phyloP scores from a whole-genome alignment of 2,329 filamentous ascomycete species.

The Colletotrichum trifolii region DNA sequence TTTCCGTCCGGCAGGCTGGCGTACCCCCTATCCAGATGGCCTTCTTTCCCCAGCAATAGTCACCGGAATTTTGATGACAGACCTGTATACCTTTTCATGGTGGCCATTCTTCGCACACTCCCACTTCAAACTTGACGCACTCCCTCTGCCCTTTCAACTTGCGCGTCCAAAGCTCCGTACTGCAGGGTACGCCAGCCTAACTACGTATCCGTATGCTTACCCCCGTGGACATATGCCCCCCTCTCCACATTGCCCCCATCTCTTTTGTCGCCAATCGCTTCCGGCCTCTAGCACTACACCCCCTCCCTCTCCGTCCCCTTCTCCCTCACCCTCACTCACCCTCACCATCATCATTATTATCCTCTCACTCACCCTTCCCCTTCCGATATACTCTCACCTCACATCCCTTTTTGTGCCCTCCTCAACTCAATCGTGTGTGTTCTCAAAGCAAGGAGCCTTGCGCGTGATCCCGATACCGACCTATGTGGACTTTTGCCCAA shows the following conservation, averaged over 20 bases:
- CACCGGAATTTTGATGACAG: slow-evolving; percentile 29
- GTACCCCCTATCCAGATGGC: slow-evolving; percentile 8
- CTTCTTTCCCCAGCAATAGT: slow-evolving; percentile 22
- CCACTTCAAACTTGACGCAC: slow-evolving; percentile 13
- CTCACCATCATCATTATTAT: slow-evolving; percentile 18
- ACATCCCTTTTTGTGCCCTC: neutral
- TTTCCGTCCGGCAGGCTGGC: slow-evolving; percentile 30
- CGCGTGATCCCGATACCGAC: slow-evolving; percentile 27
- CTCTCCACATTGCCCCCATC: slow-evolving; percentile 4
- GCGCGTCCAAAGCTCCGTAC: slow-evolving; percentile 7
- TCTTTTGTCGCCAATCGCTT: slow-evolving; percentile 21
- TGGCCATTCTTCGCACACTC: slow-evolving; percentile 13
- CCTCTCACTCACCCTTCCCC: too few relatives aligned
- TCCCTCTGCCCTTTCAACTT: slow-evolving; percentile 18
- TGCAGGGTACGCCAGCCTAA: neutral
- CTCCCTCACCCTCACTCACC: slow-evolving; percentile 12
- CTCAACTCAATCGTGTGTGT: slow-evolving; percentile 23
- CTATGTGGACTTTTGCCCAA: neutral
- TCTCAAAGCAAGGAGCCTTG: slow-evolving; percentile 33
- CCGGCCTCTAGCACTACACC: neutral
- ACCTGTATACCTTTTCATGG: slow-evolving; percentile 11
- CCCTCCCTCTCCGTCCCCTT: neutral
- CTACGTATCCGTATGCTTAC: slow-evolving; percentile 15
- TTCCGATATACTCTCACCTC: too few relatives aligned
- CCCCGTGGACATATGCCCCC: slow-evolving; percentile 2